phyloP scores from a whole-genome alignment of 2,329 filamentous ascomycete genomes.

The Xenoacremonium recifei region DNA sequence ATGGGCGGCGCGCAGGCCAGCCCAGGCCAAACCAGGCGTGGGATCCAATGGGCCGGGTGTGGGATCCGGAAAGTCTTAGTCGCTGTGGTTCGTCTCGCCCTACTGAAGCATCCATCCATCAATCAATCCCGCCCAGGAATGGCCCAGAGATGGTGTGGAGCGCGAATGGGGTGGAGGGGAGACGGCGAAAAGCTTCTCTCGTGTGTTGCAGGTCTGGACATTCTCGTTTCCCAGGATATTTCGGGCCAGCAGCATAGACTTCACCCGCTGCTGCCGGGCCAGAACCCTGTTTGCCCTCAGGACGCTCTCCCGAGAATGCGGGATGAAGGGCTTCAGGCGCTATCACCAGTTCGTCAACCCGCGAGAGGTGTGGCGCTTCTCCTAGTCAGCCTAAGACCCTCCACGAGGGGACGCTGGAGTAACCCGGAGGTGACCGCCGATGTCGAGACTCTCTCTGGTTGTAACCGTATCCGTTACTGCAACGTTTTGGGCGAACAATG shows the following conservation, averaged over 20 bases:
- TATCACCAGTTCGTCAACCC: neutral
- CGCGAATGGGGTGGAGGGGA: too few species aligned
- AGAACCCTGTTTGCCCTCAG: too few species aligned
- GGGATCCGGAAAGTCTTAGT: neutral
- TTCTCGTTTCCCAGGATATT: too few species aligned
- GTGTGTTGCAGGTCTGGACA: too few species aligned
- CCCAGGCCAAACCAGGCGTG: neutral
- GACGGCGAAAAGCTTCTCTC: too few species aligned
- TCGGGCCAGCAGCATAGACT: too few species aligned
- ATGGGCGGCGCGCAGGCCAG: constrained; percentile 2
- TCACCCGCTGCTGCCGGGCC: too few species aligned
- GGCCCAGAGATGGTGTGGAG: too few species aligned
- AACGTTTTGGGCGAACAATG: neutral
- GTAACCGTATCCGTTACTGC: neutral
- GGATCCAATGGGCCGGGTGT: neutral
- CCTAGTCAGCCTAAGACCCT: neutral
- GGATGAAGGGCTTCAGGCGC: neutral
- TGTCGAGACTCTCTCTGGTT: neutral
- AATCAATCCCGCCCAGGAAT: too few species aligned
- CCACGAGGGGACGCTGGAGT: neutral
- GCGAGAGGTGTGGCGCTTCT: too few species aligned
- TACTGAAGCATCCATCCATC: too few species aligned
- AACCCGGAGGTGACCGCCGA: neutral
- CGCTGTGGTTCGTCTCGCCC: neutral
- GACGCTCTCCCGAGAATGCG: neutral